Base-by-base conservation (phyloP, 2,329 filamentous ascomycete genomes). In the Cercospora citrullina region DNA sequence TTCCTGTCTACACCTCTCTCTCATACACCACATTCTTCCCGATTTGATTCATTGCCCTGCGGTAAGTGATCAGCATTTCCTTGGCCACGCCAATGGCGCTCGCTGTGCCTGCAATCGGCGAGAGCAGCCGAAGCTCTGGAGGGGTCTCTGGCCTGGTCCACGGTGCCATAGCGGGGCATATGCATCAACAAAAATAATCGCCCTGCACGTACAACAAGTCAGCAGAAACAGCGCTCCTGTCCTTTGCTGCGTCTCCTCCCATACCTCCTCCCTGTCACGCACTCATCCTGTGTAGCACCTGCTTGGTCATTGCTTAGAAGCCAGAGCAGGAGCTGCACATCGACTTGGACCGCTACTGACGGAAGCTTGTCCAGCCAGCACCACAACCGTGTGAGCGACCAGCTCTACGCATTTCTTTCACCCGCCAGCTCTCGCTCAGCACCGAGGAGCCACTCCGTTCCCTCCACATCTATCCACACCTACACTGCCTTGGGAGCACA, bases 231-330 rank as follows among this genome's bases (percentile, higher is more conserved):
- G 18, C 9, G 5, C 59, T 42, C 39, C 3, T 21, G 12, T 30
- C n/a, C 23, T 9, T 10, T 30, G 26, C 23, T 30, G 53, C 3
- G 9, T 57, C 23, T 57, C 26, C 23, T n/a, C 23, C 53, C 5
- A 53, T 31, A 21, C 53, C n/a, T 31, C 23, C 26, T 57, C 26
- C 53, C 53, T 16, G 23, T 39, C 33, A 18, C 28, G 1, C 26
- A 57, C 23, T 1, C 23, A 4, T 4, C 9, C 53, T 30, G 26
- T 31, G 23, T 30, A 12, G 53, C n/a, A 42, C 53, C 16, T 51
- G 63, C 63, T 65, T 65, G 57, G 63, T 65, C 64, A 61, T 57
- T n/a, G 64, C 64, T 65, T 53, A 65, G 58, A 30, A 67, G 53
- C 30, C 33, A 5, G 48, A 59, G 55, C 36, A 31, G 63, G 55